Evolutionary conservation across 768 basidiomycete genomes (phyloP), one percentile per base, ranked within the genome.

Genomic region (Leucocoprinus leucothites): DNA sequence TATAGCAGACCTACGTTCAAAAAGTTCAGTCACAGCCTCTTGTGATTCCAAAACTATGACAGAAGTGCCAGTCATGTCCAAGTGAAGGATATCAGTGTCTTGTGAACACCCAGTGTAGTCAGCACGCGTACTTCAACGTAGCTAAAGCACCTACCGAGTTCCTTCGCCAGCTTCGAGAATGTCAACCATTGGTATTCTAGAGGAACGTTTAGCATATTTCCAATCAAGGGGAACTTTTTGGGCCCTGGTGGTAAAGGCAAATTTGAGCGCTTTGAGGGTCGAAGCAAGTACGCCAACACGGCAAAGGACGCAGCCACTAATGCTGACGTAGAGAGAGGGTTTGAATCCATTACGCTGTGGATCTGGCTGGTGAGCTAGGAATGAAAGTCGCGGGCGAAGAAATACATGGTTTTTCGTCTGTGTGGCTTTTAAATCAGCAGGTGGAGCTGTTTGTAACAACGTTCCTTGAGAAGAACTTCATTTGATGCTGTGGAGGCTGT

Each of bases 201-300:
- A 18, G 79, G 78, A 60, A 79, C 66, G 40, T 75, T 70, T 1
- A 75, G 62, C 14, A 77, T 58, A 56, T 79, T 80, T 1, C 75
- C 77, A 26, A 80, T 22, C 7, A 79, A 48, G 6, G 77, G 78
- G 13, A 74, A 63, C 19, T 71, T 72, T 43, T 64, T 70, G 5
- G 78, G 78, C 14, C 78, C 73, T 4, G 71, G 68, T 13, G 76
- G 78, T 1, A 71, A 60, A 22, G 65, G 64, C 13, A 72, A 51
- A 35, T 58, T 63, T 31, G 67, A 61, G 21, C 31, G 48, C 19
- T 35, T 48, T 18, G 48, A 35, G 7, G 31, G 21, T n/a, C 13
- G 48, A 31, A 48, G 18, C 48, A 19, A 48, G 19, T 35, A 19
- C 6, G 19, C 14, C 31, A 48, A 24, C 19, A 22, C 16, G 22